phyloP scores from a whole-genome alignment of 139 green algal genomes.

The Chloropicon primus region DNA sequence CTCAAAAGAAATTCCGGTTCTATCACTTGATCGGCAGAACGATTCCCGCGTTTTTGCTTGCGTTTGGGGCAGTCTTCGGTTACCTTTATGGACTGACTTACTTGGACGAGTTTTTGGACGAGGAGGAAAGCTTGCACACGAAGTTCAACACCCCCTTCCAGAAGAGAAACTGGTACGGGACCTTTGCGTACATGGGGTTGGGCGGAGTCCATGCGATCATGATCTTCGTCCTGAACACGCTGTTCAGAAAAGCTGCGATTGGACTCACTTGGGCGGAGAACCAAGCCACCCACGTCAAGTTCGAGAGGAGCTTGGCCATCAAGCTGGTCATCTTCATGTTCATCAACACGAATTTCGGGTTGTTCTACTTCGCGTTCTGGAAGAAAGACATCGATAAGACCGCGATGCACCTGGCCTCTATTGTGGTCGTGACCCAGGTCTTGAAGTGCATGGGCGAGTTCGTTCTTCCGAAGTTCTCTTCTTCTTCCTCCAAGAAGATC shows the following conservation, averaged over 20 bases:
- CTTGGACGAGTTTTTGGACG: conserved; percentile 4
- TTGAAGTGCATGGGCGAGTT: background rate
- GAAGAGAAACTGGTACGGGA: conserved; percentile 10
- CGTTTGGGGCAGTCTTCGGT: background rate
- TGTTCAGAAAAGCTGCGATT: background rate
- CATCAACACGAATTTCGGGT: conserved; percentile 6
- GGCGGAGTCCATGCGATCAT: conserved; percentile 3
- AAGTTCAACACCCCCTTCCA: conserved; percentile 2
- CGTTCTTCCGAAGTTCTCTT: background rate
- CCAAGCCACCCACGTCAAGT: conserved; percentile 8
- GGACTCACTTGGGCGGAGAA: conserved; percentile 8
- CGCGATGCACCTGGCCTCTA: conserved; percentile 12
- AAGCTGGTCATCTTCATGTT: conserved; percentile 8
- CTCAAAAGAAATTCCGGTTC: background rate
- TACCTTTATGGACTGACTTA: background rate
- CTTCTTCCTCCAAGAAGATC: background rate
- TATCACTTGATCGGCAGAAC: conserved; percentile 2
- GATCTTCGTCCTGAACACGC: conserved; percentile 14
- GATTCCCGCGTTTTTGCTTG: background rate
- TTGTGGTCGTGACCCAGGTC: conserved; percentile 10
- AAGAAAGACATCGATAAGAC: conserved; percentile 13
- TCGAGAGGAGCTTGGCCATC: conserved; percentile 8
- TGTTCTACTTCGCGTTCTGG: conserved; percentile 24
- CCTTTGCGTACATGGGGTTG: conserved; percentile 6
- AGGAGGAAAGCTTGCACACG: conserved; percentile 2